phyloP scores from a whole-genome alignment of 495 filamentous ascomycete genomes.

The Neurospora sublineolata region DNA sequence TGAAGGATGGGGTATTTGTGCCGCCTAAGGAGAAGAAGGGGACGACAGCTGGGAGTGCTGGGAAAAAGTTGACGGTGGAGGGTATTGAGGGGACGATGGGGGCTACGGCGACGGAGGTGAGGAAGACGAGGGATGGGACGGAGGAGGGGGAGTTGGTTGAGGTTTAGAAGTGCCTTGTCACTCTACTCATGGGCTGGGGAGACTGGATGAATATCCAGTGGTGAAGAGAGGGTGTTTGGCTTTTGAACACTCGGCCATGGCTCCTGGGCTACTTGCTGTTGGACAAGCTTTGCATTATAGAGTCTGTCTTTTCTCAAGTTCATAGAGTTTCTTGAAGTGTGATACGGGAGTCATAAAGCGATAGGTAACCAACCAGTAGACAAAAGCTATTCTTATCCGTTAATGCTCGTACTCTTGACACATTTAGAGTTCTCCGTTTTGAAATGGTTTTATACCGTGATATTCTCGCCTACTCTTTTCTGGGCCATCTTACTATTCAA shows the following conservation, averaged over 20 bases:
- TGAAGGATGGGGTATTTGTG: conserved; percentile 37
- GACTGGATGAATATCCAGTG: not conserved
- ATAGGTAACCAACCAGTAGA: no score
- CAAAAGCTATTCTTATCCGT: no score
- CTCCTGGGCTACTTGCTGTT: no score
- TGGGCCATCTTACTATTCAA: no score
- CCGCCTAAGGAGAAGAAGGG: conserved; percentile 23
- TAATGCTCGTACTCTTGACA: no score
- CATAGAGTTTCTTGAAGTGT: no score
- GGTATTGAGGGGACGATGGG: not conserved
- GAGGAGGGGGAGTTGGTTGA: not conserved
- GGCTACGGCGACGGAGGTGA: not conserved
- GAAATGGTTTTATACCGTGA: no score
- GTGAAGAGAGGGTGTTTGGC: not conserved
- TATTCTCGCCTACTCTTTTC: no score
- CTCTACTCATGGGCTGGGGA: not conserved
- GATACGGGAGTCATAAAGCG: no score
- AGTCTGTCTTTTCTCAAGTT: no score
- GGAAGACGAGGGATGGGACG: not conserved
- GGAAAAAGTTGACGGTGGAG: not conserved
- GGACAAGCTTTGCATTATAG: no score
- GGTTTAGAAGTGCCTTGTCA: not conserved
- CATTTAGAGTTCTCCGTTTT: no score
- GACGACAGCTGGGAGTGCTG: not conserved
- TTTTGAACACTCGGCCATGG: not conserved